Percentiles rank a stretch among this genome's conserved stretches.
Evolutionary conservation across 2,329 filamentous ascomycete species (phyloP).

Genomic region (Stagonosporopsis cucurbitacearum): DNA sequence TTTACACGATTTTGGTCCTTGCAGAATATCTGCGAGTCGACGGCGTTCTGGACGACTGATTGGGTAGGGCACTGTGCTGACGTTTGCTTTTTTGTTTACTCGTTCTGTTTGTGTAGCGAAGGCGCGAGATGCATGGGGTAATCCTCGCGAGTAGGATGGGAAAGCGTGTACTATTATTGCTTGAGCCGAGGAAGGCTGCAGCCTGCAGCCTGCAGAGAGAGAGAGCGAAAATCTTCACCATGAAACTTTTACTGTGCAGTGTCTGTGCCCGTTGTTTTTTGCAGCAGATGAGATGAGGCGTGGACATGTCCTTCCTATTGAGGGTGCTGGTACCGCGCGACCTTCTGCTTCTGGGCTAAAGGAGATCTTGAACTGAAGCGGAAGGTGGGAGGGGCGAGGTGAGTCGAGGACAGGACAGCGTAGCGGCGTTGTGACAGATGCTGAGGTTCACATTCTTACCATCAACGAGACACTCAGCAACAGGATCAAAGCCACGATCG

Average conservation of each 20-base stretch:
- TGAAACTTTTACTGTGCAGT: not conserved
- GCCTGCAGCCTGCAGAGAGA: no score
- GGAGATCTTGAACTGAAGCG: constrained; percentile 15
- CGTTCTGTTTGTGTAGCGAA: constrained; percentile 23
- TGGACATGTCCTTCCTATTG: constrained; percentile 15
- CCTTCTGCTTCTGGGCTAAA: constrained; percentile 18
- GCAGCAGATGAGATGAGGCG: constrained; percentile 3
- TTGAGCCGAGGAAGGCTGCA: constrained; percentile 18
- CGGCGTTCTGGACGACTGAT: constrained; percentile 10
- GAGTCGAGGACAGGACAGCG: not conserved
- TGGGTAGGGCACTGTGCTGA: constrained; percentile 13
- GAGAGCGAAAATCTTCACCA: constrained; percentile 13
- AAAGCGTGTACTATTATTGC: constrained; percentile 23
- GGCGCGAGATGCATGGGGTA: constrained; percentile 18
- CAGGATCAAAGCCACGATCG: no score
- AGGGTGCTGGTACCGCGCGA: constrained; percentile 13
- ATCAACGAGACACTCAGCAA: not conserved
- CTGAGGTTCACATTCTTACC: no score
- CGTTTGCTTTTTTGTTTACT: constrained; percentile 8
- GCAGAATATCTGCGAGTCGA: constrained; percentile 13
- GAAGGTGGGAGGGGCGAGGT: constrained; percentile 10
- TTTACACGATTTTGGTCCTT: constrained; percentile 6
- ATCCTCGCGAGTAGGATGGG: constrained; percentile 16
- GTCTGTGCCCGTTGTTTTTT: constrained; percentile 12
- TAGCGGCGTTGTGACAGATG: not conserved